Percentiles rank a stretch among this genome's conserved stretches.
Evolutionary conservation across 768 basidiomycete species (phyloP).

Genomic region (Termitomyces sp.): DNA sequence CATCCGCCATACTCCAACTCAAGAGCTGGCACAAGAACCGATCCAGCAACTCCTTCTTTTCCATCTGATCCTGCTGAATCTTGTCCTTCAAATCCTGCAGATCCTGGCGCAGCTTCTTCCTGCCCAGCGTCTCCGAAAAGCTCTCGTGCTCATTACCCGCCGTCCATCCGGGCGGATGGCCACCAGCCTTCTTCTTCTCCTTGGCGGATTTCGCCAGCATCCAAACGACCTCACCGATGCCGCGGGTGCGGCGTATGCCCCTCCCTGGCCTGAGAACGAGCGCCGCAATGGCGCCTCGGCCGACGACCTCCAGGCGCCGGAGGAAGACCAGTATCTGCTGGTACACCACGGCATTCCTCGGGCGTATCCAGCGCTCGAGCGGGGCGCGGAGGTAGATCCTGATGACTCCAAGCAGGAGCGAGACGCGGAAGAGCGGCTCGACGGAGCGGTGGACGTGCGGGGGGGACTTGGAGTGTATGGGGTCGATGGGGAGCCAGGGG

Average conservation of each 20-base stretch:
- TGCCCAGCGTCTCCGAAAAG: not conserved
- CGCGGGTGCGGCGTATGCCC: not conserved
- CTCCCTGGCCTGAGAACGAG: not conserved
- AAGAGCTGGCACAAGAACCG: not conserved
- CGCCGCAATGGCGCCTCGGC: not conserved
- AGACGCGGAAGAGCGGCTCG: not conserved
- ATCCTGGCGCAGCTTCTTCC: not conserved
- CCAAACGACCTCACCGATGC: conserved; percentile 1
- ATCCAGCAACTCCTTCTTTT: not conserved
- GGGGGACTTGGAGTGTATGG: not conserved
- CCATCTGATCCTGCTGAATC: not conserved
- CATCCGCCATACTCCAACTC: not conserved
- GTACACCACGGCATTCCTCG: not conserved
- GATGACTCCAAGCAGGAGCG: conserved; percentile 8
- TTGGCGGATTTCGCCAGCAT: not conserved
- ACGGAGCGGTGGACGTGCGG: not conserved
- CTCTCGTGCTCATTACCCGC: not conserved
- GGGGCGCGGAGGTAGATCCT: conserved; percentile 1
- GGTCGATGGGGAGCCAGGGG: conserved; percentile 1
- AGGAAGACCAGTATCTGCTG: not conserved
- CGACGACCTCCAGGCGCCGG: not conserved
- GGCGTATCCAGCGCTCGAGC: not conserved
- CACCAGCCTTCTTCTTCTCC: too few species aligned
- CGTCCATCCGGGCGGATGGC: too few species aligned
- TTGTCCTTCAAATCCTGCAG: not conserved